Conservation (phyloP, 768 basidiomycete genomes). For the Termitomyces sp. region DNA sequence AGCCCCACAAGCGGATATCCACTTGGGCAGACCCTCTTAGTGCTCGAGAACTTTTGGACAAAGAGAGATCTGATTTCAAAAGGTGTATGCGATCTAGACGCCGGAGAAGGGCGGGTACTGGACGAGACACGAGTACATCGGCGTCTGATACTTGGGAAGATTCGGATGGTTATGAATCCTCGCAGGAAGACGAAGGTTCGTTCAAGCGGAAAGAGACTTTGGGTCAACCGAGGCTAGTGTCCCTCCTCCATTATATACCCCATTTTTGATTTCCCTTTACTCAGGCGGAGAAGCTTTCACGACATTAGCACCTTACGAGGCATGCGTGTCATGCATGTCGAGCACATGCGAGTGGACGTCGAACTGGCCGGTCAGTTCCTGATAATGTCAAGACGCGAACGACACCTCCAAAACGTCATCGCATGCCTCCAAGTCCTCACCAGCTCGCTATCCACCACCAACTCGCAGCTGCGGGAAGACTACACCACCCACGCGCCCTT, state of each 20-base stretch:
- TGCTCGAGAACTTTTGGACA: constrained; percentile 29
- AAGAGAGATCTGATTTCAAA: constrained; percentile 16
- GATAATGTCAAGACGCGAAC: constrained; percentile 60
- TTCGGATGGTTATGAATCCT: constrained; percentile 6
- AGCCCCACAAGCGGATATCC: constrained; percentile 36
- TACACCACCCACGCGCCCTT: constrained; percentile 46
- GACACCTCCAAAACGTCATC: constrained; percentile 61
- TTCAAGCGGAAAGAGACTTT: constrained; percentile 12
- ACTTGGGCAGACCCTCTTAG: constrained; percentile 53
- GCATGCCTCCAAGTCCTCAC: constrained; percentile 56
- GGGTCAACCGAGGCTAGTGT: constrained; percentile 25
- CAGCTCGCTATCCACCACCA: constrained; percentile 45
- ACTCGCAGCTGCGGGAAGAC: constrained; percentile 50
- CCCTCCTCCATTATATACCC: constrained; percentile 2
- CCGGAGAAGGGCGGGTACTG: constrained; percentile 1
- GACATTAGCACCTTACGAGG: constrained; percentile 46
- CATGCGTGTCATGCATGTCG: constrained; percentile 43
- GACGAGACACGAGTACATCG: constrained; percentile 1
- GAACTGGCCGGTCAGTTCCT: constrained; percentile 72
- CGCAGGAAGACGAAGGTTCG: constrained; percentile 13
- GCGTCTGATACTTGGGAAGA: constrained; percentile 8
- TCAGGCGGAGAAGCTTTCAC: constrained; percentile 61
- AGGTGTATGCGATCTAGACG: constrained; percentile 3
- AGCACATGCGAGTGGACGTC: constrained; percentile 74
- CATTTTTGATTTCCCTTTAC: background rate